Percentiles rank a stretch among this genome's conserved stretches.
These are phyloP conservation scores for Coniferiporia sulphurascens DNA, from an alignment of 1,284 basidiomycete species.

Conservation along the genomic window DNA sequence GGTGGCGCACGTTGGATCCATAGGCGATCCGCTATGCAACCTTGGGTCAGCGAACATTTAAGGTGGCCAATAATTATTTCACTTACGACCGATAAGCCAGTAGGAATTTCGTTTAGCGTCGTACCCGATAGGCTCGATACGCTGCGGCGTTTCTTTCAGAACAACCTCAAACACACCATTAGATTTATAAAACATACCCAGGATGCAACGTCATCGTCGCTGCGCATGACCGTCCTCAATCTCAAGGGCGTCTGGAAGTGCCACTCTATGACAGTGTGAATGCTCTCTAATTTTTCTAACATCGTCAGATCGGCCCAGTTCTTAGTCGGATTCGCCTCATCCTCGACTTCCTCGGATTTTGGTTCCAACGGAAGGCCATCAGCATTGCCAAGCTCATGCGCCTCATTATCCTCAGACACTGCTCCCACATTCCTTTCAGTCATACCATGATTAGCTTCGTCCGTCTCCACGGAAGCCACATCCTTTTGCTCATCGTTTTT, in stretches of 20 bases:
- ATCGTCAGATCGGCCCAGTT: conserved; percentile 69
- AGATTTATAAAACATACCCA: conserved; percentile 51
- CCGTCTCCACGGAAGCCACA: conserved; percentile 10
- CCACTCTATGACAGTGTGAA: conserved; percentile 73
- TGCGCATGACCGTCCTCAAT: conserved; percentile 66
- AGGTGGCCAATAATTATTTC: neutral
- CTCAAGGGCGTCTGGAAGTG: conserved; percentile 72
- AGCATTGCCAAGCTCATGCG: neutral
- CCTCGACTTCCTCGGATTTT: conserved; percentile 9
- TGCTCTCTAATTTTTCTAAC: conserved; percentile 71
- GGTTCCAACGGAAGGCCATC: neutral
- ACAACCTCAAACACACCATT: neutral
- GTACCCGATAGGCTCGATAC: conserved; percentile 84
- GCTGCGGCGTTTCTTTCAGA: conserved; percentile 36
- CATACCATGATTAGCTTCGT: neutral
- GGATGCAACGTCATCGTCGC: conserved; percentile 65
- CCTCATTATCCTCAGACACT: neutral
- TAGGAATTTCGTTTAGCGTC: conserved; percentile 80
- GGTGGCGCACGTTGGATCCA: conserved; percentile 79
- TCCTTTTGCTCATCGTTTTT: conserved; percentile 1
- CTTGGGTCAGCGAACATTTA: conserved; percentile 3
- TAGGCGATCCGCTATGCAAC: conserved; percentile 60
- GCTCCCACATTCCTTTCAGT: neutral
- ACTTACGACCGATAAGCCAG: conserved; percentile 79
- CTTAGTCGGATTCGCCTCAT: conserved; percentile 27